Conservation (phyloP, 139 green algal genomes). For the Pleodorina starrii region DNA sequence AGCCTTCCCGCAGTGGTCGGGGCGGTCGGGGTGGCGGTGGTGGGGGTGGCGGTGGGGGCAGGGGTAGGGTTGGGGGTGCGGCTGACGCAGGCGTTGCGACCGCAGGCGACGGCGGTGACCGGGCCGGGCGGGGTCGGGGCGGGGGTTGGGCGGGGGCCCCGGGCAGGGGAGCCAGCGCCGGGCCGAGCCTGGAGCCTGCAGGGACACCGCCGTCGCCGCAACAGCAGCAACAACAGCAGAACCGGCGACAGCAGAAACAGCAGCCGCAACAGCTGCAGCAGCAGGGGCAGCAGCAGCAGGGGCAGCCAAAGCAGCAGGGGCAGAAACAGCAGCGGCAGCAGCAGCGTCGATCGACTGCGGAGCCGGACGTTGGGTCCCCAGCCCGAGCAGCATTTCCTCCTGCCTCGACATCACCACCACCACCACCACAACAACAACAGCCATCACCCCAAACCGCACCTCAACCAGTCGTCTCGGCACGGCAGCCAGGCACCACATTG, state of each 20-base stretch:
- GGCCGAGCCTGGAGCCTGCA: too few species aligned
- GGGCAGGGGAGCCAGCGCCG: too few species aligned
- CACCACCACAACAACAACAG: neutral
- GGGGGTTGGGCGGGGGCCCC: too few species aligned
- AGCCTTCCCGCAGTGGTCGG: too few species aligned
- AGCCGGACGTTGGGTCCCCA: neutral
- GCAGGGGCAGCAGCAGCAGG: neutral
- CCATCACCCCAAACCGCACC: neutral
- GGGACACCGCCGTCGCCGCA: neutral
- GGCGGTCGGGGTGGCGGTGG: too few species aligned
- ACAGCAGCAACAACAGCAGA: neutral
- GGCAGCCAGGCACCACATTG: too few species aligned
- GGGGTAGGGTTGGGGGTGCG: too few species aligned
- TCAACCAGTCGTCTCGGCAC: too few species aligned
- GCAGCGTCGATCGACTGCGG: neutral
- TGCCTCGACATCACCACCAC: neutral
- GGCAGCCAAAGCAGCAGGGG: neutral
- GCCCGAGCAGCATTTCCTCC: neutral
- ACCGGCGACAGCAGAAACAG: neutral
- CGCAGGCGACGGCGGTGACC: too few species aligned
- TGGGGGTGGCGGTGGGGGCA: too few species aligned
- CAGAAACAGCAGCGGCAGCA: neutral
- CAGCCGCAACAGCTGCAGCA: neutral
- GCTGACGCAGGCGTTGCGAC: too few species aligned
- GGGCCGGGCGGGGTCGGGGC: too few species aligned